phyloP scores from a whole-genome alignment of 371 early-diverging fungal species.

The Lichtheimia ornata region DNA sequence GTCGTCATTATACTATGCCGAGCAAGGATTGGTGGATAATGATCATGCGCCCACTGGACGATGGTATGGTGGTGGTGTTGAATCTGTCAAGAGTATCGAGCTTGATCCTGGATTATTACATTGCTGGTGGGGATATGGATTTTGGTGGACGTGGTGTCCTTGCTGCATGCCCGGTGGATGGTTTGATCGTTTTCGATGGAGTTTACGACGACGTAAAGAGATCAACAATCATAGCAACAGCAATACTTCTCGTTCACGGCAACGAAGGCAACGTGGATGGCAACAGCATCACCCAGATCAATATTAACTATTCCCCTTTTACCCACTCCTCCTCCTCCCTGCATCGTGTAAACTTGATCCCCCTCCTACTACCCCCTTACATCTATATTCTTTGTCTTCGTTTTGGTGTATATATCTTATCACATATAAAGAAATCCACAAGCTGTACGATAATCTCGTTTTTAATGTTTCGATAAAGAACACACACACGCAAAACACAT shows the following conservation, averaged over 20 bases:
- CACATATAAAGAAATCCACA: no score
- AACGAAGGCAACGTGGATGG: slow-evolving; percentile 19
- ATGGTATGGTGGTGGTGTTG: slow-evolving; percentile 19
- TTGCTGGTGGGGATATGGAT: slow-evolving; percentile 45
- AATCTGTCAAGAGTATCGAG: slow-evolving; percentile 46
- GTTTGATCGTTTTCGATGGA: slow-evolving; percentile 33
- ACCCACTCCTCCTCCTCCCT: neutral
- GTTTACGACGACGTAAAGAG: slow-evolving; percentile 8
- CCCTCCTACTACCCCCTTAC: neutral
- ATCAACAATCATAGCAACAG: slow-evolving; percentile 3
- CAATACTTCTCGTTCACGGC: slow-evolving; percentile 6
- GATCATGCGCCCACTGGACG: slow-evolving; percentile 4
- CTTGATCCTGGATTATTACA: slow-evolving; percentile 39
- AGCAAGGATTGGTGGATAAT: slow-evolving; percentile 31
- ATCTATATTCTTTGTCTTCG: neutral
- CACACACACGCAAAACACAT: neutral
- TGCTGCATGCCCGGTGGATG: slow-evolving; percentile 54
- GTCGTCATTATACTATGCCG: slow-evolving; percentile 23
- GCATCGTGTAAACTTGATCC: neutral
- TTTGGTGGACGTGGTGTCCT: slow-evolving; percentile 51
- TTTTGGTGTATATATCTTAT: no score
- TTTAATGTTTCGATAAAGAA: no score
- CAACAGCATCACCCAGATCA: slow-evolving; percentile 20
- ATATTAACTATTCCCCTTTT: slow-evolving; percentile 4
- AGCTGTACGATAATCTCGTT: no score